Conservation (phyloP, 1,284 basidiomycete genomes). For the Mycosarcoma mackinlayi region DNA sequence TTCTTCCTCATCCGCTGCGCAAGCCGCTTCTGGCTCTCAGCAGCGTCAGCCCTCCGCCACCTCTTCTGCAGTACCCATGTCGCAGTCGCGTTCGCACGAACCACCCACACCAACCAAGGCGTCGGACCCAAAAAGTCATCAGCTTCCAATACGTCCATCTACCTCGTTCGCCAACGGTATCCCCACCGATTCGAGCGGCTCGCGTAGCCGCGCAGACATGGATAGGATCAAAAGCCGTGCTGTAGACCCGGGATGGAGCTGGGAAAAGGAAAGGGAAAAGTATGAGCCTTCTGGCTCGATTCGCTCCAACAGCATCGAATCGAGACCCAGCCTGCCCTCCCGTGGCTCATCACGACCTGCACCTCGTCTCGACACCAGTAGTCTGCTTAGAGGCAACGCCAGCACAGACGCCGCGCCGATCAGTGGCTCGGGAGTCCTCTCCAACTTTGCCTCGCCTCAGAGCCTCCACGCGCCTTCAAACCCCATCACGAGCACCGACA, state of each 20-base stretch:
- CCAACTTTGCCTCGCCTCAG: constrained; percentile 38
- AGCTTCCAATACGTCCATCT: constrained; percentile 26
- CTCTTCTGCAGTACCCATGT: constrained; percentile 6
- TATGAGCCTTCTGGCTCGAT: constrained; percentile 27
- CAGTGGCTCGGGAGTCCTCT: constrained; percentile 15
- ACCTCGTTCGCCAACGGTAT: constrained; percentile 28
- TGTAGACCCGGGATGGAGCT: constrained; percentile 53
- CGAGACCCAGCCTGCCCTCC: constrained; percentile 34
- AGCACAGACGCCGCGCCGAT: constrained; percentile 3
- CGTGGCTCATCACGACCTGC: constrained; percentile 32
- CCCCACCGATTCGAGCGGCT: constrained; percentile 7
- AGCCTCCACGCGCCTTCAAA: constrained; percentile 25
- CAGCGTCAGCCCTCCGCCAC: constrained; percentile 4
- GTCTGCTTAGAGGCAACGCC: constrained; percentile 1
- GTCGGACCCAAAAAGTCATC: constrained; percentile 4
- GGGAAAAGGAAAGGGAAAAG: constrained; percentile 47
- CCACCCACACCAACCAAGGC: neutral
- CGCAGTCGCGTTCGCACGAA: constrained; percentile 21
- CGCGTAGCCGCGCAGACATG: constrained; percentile 46
- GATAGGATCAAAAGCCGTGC: constrained; percentile 51
- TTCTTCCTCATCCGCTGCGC: neutral
- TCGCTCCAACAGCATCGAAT: constrained; percentile 42
- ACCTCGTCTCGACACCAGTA: constrained; percentile 37
- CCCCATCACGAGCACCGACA: constrained; percentile 5
- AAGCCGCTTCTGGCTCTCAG: constrained; percentile 15